phyloP scores from a whole-genome alignment of 139 green algal species.

The Chlamydomonas eustigma region DNA sequence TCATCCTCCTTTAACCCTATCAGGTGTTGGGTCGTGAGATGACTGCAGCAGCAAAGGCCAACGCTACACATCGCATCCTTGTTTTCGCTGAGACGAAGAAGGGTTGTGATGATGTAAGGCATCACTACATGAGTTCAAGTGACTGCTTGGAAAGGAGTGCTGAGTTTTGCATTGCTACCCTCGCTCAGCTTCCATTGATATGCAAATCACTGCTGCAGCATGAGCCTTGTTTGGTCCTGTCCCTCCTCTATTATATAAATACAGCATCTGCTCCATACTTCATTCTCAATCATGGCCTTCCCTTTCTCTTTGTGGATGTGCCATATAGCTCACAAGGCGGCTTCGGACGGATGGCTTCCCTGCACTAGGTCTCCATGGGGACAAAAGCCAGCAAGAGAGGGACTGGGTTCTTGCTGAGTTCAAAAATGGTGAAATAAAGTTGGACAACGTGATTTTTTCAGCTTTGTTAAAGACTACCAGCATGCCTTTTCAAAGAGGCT shows the following conservation, averaged over 20 bases:
- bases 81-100: conserved; percentile 94
- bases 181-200: too few relatives aligned
- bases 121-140: too few relatives aligned
- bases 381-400: conserved; percentile 93
- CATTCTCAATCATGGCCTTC: not conserved
- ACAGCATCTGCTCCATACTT: too few relatives aligned
- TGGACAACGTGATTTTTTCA: too few relatives aligned
- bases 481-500: too few relatives aligned
- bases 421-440: conserved; percentile 61
- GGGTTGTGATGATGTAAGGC: conserved; percentile 70
- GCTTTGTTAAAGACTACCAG: too few relatives aligned
- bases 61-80: conserved; percentile 30
- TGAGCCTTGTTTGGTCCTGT: too few relatives aligned
- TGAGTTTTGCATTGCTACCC: too few relatives aligned
- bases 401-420: conserved; percentile 89
- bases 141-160: too few relatives aligned
- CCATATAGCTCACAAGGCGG: conserved; percentile 28
- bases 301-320: not conserved
- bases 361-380: conserved; percentile 84
- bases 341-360: conserved; percentile 83
- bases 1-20: not conserved
- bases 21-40: conserved; percentile 71
- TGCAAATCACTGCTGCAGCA: too few relatives aligned
- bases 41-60: conserved; percentile 34
- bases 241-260: too few relatives aligned